These are phyloP conservation scores for Berberis vulgaris DNA, from an alignment of 164 flowering plant genomes.

Conservation along the genomic window DNA sequence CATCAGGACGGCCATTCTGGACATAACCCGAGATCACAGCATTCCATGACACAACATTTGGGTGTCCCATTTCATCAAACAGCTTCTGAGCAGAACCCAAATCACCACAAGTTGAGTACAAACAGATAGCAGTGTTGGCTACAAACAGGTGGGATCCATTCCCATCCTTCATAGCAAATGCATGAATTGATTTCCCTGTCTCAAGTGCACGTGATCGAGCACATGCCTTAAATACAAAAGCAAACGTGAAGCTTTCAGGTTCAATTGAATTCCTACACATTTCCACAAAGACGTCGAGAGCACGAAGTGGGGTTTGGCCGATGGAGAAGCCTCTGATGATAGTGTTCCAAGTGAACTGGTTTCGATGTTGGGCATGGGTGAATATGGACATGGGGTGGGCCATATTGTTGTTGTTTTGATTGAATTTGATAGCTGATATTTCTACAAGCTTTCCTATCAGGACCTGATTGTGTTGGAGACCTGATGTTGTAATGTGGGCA, in stretches of 20 bases:
- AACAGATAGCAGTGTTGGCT: constrained; percentile 8
- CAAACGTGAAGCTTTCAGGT: constrained; percentile 15
- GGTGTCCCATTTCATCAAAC: constrained; percentile 17
- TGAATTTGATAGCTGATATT: constrained; percentile 16
- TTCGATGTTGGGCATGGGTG: constrained; percentile 11
- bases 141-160: constrained; percentile 16
- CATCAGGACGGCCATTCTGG: constrained; percentile 13
- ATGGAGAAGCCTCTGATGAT: constrained; percentile 20
- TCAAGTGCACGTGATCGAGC: constrained; percentile 18
- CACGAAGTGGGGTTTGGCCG: constrained; percentile 11
- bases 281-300: constrained; percentile 8
- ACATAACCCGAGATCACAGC: constrained; percentile 20
- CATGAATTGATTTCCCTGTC: constrained; percentile 12
- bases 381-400: constrained; percentile 12
- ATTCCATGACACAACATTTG: constrained; percentile 21
- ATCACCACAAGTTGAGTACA: constrained; percentile 13
- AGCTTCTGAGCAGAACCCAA: constrained; percentile 9
- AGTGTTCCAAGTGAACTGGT: constrained; percentile 21
- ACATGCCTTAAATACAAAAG: constrained; percentile 19
- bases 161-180: background rate
- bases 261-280: constrained; percentile 8
- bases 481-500: constrained; percentile 18
- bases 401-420: constrained; percentile 9
- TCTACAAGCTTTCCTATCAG: constrained; percentile 19
- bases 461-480: constrained; percentile 14